Conservation (phyloP, 2,329 filamentous ascomycete species). For the Mollisia scopiformis region DNA sequence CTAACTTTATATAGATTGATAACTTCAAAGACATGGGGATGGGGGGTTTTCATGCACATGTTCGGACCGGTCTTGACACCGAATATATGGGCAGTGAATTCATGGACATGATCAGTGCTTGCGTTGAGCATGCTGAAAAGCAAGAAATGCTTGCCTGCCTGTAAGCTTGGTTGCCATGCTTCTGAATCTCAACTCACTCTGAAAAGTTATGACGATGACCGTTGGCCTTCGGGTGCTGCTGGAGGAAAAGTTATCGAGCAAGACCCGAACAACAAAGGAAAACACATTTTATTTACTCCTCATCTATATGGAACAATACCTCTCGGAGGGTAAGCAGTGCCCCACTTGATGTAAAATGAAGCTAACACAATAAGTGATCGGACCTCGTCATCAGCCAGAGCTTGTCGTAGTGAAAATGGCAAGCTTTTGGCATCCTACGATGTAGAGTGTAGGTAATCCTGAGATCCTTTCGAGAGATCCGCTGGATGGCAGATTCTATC, state of each 20-base stretch:
- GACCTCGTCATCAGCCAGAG: slow-evolving; percentile 10
- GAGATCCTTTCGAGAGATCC: no score
- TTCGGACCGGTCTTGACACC: slow-evolving; percentile 37
- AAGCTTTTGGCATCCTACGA: slow-evolving; percentile 32
- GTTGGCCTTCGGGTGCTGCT: slow-evolving; percentile 37
- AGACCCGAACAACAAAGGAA: slow-evolving; percentile 31
- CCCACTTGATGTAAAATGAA: neutral
- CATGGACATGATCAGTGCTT: slow-evolving; percentile 35
- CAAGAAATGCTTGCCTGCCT: slow-evolving; percentile 39
- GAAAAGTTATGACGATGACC: slow-evolving; percentile 36
- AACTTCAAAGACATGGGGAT: slow-evolving; percentile 37
- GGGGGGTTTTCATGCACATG: slow-evolving; percentile 37
- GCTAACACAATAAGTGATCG: slow-evolving; percentile 6
- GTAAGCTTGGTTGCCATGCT: slow-evolving; percentile 16
- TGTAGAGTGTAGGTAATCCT: slow-evolving; percentile 16
- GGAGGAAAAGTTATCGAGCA: slow-evolving; percentile 35
- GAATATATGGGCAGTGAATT: slow-evolving; percentile 38
- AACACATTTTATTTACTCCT: slow-evolving; percentile 36
- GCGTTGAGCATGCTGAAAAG: slow-evolving; percentile 37
- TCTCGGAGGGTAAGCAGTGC: slow-evolving; percentile 10
- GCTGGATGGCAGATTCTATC: no score
- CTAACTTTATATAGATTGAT: no score
- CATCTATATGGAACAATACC: slow-evolving; percentile 20
- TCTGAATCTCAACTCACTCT: neutral
- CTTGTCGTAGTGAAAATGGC: slow-evolving; percentile 30